These are phyloP conservation scores for Botrytis deweyae DNA, from an alignment of 2,329 filamentous ascomycete genomes.

Conservation along the genomic window DNA sequence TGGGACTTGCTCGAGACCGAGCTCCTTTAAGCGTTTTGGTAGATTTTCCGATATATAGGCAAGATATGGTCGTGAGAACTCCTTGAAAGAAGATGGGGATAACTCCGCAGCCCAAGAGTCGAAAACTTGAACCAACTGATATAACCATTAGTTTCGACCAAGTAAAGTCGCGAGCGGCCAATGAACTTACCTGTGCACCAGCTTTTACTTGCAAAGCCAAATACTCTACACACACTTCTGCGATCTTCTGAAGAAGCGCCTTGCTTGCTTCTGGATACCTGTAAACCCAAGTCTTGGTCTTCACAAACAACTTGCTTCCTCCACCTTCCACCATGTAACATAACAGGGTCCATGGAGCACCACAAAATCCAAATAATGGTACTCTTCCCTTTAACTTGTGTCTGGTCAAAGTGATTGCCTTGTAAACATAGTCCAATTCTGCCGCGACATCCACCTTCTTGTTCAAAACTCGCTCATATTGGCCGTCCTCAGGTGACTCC, in stretches of 20 bases:
- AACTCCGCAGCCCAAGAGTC: conserved; percentile 98
- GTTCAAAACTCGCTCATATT: conserved; percentile 76
- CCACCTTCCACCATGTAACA: conserved; percentile 99
- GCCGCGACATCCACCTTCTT: conserved; percentile 79
- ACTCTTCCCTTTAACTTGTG: conserved; percentile 85
- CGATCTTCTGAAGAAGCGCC: conserved; percentile 82
- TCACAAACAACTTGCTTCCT: conserved; percentile 89
- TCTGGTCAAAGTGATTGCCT: conserved; percentile 87
- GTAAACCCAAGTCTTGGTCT: conserved; percentile 97
- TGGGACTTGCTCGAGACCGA: conserved; percentile 77
- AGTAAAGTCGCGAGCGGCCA: background rate
- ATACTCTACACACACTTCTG: conserved; percentile 92
- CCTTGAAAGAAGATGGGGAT: conserved; percentile 76
- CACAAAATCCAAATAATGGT: conserved; percentile 93
- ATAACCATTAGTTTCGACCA: conserved; percentile 6
- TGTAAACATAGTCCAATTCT: conserved; percentile 92
- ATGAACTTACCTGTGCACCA: conserved; percentile 70
- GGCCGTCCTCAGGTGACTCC: conserved; percentile 72
- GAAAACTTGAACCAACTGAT: conserved; percentile 86
- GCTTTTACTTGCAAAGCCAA: conserved; percentile 88
- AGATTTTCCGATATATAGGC: conserved; percentile 79
- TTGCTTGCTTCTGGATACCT: conserved; percentile 79
- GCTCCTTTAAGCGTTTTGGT: conserved; percentile 68
- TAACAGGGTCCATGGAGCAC: conserved; percentile 92
- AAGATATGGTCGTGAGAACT: conserved; percentile 85